phyloP scores from a whole-genome alignment of 2,329 filamentous ascomycete species.

The Cladosporium phlei region DNA sequence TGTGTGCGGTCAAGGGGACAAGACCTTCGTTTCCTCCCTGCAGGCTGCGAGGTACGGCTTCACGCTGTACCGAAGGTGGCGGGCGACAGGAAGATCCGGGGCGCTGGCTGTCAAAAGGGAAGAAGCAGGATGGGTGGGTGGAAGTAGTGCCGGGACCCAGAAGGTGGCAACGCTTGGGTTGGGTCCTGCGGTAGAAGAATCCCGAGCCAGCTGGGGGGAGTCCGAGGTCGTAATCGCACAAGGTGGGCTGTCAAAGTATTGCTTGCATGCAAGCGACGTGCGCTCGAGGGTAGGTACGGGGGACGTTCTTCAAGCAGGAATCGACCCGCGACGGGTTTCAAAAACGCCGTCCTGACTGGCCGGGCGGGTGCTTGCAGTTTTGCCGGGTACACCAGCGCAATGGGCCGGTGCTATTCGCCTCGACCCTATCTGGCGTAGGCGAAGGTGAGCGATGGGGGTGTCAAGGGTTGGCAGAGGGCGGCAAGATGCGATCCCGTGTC shows the following conservation, averaged over 20 bases:
- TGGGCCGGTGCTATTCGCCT: background rate
- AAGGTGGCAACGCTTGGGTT: too few relatives aligned
- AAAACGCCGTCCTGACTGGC: background rate
- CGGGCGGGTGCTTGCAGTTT: slow-evolving; percentile 1
- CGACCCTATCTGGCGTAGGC: background rate
- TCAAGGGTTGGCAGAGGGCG: background rate
- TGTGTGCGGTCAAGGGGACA: too few relatives aligned
- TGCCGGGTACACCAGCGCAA: background rate
- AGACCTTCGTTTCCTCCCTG: too few relatives aligned
- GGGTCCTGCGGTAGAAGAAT: slow-evolving; percentile 1
- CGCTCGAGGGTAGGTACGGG: slow-evolving; percentile 1
- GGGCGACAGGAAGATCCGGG: background rate
- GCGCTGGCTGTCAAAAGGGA: slow-evolving; percentile 1
- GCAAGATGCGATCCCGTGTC: background rate
- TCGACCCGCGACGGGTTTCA: slow-evolving; percentile 4
- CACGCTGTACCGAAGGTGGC: slow-evolving; percentile 7
- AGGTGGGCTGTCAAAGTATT: slow-evolving; percentile 14
- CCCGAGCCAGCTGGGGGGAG: slow-evolving; percentile 4
- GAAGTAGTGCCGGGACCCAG: background rate
- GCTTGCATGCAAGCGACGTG: slow-evolving; percentile 12
- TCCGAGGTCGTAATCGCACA: too few relatives aligned
- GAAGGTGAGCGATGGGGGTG: background rate
- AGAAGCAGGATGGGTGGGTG: background rate
- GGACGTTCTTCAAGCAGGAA: background rate
- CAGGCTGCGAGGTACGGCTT: slow-evolving; percentile 5